Percentiles rank a stretch among this genome's conserved stretches.
These are phyloP conservation scores for Oenanthe javanica DNA, from an alignment of 140 eudicot species.

Conservation along the genomic window DNA sequence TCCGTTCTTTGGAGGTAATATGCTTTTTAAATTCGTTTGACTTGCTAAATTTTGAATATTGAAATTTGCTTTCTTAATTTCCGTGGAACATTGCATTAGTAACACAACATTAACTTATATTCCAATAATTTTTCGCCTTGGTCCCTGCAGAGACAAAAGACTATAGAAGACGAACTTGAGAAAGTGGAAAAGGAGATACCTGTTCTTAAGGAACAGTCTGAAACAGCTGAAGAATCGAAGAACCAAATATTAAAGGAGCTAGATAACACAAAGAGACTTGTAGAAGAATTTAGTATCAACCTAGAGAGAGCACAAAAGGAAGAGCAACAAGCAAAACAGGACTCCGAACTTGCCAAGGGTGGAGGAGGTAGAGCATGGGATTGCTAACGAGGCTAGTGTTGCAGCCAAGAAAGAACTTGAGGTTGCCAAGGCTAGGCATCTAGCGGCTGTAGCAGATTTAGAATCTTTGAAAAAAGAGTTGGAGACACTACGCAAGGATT, in stretches of 20 bases:
- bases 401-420: conserved; percentile 84
- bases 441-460: conserved; percentile 62
- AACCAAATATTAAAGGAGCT: conserved; percentile 55
- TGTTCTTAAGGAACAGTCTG: conserved; percentile 37
- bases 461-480: conserved; percentile 48
- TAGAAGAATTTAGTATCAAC: conserved; percentile 79
- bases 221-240: conserved; percentile 78
- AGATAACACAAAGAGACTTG: conserved; percentile 68
- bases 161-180: conserved; percentile 73
- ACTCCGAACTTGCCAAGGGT: conserved; percentile 80
- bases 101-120: neutral
- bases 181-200: conserved; percentile 81
- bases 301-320: conserved; percentile 87
- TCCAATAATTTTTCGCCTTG: neutral
- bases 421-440: conserved; percentile 71
- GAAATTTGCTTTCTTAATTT: neutral
- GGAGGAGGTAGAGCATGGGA: conserved; percentile 88
- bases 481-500: conserved; percentile 47
- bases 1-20: conserved; percentile 67
- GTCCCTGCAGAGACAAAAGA: conserved; percentile 62
- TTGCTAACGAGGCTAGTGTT: conserved; percentile 77
- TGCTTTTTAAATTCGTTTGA: neutral
- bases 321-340: conserved; percentile 88
- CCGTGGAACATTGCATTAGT: neutral
- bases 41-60: neutral